Evolutionary conservation across 2,329 filamentous ascomycete genomes (phyloP).

Genomic region (Diaporthe sp.): DNA sequence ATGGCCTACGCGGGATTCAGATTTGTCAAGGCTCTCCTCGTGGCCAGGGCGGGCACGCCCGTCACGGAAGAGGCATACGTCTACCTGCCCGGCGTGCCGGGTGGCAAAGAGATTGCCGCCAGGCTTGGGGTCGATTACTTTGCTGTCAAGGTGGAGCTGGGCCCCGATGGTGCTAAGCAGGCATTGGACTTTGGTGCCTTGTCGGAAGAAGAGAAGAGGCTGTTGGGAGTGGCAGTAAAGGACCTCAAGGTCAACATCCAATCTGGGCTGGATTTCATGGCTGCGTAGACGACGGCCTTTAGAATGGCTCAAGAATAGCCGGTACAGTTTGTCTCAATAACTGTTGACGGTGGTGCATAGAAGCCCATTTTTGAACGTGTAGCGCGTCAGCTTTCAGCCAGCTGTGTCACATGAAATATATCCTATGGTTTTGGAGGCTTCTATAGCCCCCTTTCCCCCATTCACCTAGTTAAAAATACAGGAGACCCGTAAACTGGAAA

Average conservation of each 20-base stretch:
- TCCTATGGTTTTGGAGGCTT: too few species aligned
- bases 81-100: neutral
- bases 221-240: neutral
- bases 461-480: too few species aligned
- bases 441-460: too few species aligned
- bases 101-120: neutral
- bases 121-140: neutral
- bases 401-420: too few species aligned
- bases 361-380: too few species aligned
- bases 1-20: conserved; percentile 1
- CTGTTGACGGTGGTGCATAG: too few species aligned
- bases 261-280: neutral
- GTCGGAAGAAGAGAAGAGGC: neutral
- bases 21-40: neutral
- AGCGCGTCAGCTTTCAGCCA: too few species aligned
- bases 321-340: too few species aligned
- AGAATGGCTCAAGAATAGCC: too few species aligned
- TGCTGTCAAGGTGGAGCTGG: neutral
- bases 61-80: neutral
- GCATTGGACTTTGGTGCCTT: neutral
- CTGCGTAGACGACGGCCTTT: neutral
- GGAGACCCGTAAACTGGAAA: too few species aligned
- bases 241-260: neutral
- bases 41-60: neutral
- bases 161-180: neutral